These are phyloP conservation scores for Voacanga thouarsii DNA, from an alignment of 257 asterid genomes.

Conservation along the genomic window DNA sequence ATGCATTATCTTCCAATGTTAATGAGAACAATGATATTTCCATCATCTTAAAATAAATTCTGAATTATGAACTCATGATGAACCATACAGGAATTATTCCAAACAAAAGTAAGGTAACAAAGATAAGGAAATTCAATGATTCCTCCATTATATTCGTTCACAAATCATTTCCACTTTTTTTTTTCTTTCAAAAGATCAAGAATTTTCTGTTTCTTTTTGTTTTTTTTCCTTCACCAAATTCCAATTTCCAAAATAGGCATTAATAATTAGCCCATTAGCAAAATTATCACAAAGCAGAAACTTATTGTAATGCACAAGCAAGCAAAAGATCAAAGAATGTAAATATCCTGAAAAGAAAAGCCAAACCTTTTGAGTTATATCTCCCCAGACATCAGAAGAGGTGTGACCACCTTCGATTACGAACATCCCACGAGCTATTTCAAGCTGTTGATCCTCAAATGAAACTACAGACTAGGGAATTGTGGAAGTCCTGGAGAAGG, in stretches of 20 bases:
- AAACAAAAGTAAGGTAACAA: no score
- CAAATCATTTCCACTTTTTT: background rate
- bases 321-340: no score
- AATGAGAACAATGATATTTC: background rate
- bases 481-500: no score
- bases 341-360: no score
- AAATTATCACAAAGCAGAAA: no score
- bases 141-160: background rate
- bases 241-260: no score
- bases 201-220: background rate
- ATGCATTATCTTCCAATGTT: no score
- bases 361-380: no score
- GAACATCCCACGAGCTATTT: slow-evolving; percentile 2
- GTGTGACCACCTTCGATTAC: slow-evolving; percentile 21
- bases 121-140: background rate
- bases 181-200: background rate
- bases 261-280: no score
- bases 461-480: background rate
- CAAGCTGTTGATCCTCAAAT: slow-evolving; percentile 12
- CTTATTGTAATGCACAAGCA: no score
- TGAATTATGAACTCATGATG: background rate
- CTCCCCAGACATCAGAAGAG: slow-evolving; percentile 27
- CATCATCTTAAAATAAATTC: background rate
- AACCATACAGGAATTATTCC: no score
- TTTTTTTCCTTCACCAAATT: no score